Conservation (phyloP, 169 alveolate genomes). For the Cyclospora cayetanensis region DNA sequence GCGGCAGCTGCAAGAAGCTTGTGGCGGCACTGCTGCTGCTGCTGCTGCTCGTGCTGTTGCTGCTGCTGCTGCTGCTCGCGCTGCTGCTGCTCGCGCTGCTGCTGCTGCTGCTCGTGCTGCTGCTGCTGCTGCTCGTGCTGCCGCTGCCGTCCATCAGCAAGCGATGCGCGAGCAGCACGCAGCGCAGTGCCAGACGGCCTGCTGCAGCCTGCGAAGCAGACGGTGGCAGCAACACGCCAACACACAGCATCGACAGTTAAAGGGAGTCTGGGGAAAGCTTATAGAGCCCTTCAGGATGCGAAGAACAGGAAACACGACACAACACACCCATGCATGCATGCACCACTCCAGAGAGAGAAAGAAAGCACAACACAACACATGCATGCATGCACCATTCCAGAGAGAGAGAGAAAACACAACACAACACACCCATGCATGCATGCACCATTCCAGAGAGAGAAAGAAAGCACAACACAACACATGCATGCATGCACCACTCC, state of each 20-base stretch:
- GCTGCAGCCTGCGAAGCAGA: conserved; percentile 9
- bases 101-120: neutral
- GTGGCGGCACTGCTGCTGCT: neutral
- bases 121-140: neutral
- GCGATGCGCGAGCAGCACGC: conserved; percentile 60
- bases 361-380: neutral
- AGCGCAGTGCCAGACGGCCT: conserved; percentile 69
- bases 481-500: neutral
- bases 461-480: neutral
- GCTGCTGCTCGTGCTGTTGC: neutral
- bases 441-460: neutral
- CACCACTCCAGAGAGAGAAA: no score
- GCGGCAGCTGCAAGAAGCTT: conserved; percentile 32
- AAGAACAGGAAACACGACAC: neutral
- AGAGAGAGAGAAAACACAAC: no score
- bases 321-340: neutral
- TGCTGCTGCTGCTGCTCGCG: conserved; percentile 1
- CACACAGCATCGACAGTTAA: no score
- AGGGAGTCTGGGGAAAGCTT: neutral
- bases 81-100: no score
- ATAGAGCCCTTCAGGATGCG: neutral
- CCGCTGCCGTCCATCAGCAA: conserved; percentile 11
- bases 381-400: neutral
- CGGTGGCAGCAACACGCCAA: neutral
- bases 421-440: neutral